A percentile compares a stretch with the other conserved stretches of the same genome.
Conservation (phyloP, 495 filamentous ascomycete species). For the Delitschia confertaspora region DNA sequence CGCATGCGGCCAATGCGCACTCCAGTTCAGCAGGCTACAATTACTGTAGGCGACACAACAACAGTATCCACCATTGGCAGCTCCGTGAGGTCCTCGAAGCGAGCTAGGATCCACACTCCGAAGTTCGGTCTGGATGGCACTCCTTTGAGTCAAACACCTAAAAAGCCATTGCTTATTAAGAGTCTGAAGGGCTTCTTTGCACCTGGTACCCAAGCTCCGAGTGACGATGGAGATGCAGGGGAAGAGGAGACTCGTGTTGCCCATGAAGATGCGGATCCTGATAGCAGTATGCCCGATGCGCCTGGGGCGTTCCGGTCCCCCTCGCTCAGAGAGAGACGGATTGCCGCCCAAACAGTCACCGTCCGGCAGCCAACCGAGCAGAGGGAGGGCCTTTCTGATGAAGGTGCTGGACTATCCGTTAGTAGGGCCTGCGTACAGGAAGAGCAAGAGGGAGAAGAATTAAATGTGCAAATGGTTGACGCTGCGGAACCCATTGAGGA, state of each 20-base stretch:
- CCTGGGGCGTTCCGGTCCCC: constrained; percentile 1
- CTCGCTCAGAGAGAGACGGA: too few species aligned
- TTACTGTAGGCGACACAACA: constrained; percentile 76
- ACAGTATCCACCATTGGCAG: constrained; percentile 55
- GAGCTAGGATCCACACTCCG: constrained; percentile 32
- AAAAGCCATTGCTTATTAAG: constrained; percentile 50
- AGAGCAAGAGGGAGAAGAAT: too few species aligned
- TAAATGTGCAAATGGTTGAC: too few species aligned
- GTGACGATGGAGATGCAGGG: constrained; percentile 22
- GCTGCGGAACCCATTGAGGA: too few species aligned
- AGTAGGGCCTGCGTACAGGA: too few species aligned
- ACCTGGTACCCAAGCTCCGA: constrained; percentile 45
- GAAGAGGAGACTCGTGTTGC: constrained; percentile 19
- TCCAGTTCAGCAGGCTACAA: constrained; percentile 68
- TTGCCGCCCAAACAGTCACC: too few species aligned
- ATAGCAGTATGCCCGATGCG: constrained; percentile 11
- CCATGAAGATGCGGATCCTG: neutral
- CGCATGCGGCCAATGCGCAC: constrained; percentile 57
- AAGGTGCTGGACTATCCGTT: too few species aligned
- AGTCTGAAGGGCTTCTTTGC: constrained; percentile 68
- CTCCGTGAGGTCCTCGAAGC: constrained; percentile 34
- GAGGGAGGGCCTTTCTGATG: too few species aligned
- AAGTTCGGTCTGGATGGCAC: constrained; percentile 22
- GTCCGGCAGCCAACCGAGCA: too few species aligned
- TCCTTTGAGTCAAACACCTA: constrained; percentile 21